phyloP scores from a whole-genome alignment of 257 asterid species.

The Salvia splendens region DNA sequence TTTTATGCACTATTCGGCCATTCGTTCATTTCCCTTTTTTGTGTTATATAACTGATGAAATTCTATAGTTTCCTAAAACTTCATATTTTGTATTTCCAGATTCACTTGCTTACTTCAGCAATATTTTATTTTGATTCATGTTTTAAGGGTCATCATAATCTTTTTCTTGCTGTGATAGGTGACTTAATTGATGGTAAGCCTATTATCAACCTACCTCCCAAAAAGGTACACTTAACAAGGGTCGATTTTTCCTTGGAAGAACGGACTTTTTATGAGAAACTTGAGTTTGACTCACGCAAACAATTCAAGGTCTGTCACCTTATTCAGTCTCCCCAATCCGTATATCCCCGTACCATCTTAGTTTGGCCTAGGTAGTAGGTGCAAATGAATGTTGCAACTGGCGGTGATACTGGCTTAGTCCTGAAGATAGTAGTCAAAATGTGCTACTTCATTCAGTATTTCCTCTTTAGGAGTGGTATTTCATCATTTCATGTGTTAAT shows the following conservation, averaged over 20 bases:
- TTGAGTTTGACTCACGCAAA: constrained; percentile 79
- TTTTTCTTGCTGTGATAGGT: constrained; percentile 47
- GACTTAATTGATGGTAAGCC: constrained; percentile 72
- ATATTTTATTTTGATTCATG: constrained; percentile 24
- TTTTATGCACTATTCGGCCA: constrained; percentile 19
- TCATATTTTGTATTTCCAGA: not conserved
- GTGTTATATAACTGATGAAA: constrained; percentile 7
- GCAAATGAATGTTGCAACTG: constrained; percentile 14
- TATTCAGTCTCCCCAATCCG: not conserved
- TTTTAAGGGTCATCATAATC: constrained; percentile 27
- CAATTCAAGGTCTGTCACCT: constrained; percentile 77
- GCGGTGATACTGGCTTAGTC: constrained; percentile 4
- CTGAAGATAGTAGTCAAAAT: constrained; percentile 6
- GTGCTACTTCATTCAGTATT: constrained; percentile 5
- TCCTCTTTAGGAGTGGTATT: constrained; percentile 1
- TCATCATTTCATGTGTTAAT: not conserved
- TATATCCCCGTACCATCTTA: constrained; percentile 15
- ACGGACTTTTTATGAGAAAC: constrained; percentile 68
- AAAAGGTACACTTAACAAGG: constrained; percentile 58
- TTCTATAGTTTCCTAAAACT: not conserved
- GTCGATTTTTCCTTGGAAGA: constrained; percentile 84
- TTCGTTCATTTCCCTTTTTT: not conserved
- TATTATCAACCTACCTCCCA: constrained; percentile 82
- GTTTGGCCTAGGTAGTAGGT: constrained; percentile 15
- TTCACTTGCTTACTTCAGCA: not conserved